A percentile compares a stretch with the other conserved stretches of the same genome.
Conservation (phyloP, 2,329 filamentous ascomycete genomes). For the Lasiodiplodia gonubiensis region DNA sequence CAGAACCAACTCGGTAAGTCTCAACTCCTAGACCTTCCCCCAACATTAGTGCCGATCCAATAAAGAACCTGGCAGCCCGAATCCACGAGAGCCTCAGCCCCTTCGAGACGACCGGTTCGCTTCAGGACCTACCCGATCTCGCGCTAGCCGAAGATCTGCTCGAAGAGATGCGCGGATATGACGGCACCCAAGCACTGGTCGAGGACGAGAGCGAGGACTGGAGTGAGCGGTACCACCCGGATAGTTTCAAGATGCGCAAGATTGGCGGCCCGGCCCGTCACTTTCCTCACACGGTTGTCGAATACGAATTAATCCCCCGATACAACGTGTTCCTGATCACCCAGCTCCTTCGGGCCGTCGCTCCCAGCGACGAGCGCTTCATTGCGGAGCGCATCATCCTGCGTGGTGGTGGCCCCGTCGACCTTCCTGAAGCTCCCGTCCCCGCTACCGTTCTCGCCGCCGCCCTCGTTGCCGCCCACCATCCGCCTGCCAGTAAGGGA, state of each 20-base stretch:
- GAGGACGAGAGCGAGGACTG: constrained; percentile 10
- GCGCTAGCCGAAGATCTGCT: constrained; percentile 21
- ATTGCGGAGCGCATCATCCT: constrained; percentile 20
- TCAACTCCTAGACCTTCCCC: neutral
- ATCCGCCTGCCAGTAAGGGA: neutral
- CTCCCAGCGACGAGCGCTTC: constrained; percentile 6
- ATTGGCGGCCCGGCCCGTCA: constrained; percentile 10
- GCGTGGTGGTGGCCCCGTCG: constrained; percentile 13
- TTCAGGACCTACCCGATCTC: constrained; percentile 21
- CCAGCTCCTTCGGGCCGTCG: constrained; percentile 1
- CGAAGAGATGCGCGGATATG: constrained; percentile 22
- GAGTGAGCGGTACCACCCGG: constrained; percentile 9
- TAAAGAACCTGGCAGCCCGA: neutral
- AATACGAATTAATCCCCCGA: constrained; percentile 7
- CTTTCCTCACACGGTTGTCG: neutral
- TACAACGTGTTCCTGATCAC: neutral
- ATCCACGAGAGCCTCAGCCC: constrained; percentile 22
- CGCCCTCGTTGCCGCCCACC: neutral
- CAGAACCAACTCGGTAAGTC: constrained; percentile 18
- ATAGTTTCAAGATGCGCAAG: constrained; percentile 23
- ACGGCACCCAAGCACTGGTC: constrained; percentile 3
- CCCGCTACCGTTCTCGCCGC: neutral
- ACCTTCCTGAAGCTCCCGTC: constrained; percentile 1
- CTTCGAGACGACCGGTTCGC: constrained; percentile 12
- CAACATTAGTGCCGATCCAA: neutral